Conservation (phyloP, 202 grass and related monocot species). For the Schoenoplectus tabernaemontani region DNA sequence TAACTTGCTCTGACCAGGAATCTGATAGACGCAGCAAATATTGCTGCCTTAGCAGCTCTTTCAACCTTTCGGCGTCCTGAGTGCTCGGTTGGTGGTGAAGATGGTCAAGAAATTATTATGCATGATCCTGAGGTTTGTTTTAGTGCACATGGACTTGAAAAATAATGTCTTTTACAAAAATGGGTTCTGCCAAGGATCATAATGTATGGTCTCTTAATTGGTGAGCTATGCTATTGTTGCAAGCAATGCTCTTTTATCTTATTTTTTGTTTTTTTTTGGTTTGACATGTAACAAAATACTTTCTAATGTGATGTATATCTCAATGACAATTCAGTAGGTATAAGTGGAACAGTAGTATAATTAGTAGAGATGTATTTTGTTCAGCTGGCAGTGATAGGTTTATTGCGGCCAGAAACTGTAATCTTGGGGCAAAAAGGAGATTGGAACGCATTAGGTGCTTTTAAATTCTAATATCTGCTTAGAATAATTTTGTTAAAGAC, state of each 20-base stretch:
- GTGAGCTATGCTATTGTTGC: background rate
- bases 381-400: too few species aligned
- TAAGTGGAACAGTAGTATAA: too few species aligned
- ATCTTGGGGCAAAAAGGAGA: too few species aligned
- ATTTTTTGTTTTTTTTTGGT: background rate
- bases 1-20: slow-evolving; percentile 41
- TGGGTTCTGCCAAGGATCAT: background rate
- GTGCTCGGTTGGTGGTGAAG: slow-evolving; percentile 72
- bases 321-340: too few species aligned
- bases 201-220: background rate
- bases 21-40: slow-evolving; percentile 88
- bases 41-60: slow-evolving; percentile 81
- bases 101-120: slow-evolving; percentile 71
- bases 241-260: background rate
- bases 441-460: too few species aligned
- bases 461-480: too few species aligned
- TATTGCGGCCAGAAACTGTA: too few species aligned
- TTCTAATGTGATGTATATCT: too few species aligned
- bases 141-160: background rate
- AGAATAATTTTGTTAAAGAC: too few species aligned
- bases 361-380: too few species aligned
- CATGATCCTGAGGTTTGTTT: slow-evolving; percentile 71
- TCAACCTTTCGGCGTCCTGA: slow-evolving; percentile 78
- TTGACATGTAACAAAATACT: background rate
- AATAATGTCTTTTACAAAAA: background rate